Percentiles rank a stretch among this genome's conserved stretches.
phyloP scores from a whole-genome alignment of 2,329 filamentous ascomycete species.

The Penicillium hesseltinei region DNA sequence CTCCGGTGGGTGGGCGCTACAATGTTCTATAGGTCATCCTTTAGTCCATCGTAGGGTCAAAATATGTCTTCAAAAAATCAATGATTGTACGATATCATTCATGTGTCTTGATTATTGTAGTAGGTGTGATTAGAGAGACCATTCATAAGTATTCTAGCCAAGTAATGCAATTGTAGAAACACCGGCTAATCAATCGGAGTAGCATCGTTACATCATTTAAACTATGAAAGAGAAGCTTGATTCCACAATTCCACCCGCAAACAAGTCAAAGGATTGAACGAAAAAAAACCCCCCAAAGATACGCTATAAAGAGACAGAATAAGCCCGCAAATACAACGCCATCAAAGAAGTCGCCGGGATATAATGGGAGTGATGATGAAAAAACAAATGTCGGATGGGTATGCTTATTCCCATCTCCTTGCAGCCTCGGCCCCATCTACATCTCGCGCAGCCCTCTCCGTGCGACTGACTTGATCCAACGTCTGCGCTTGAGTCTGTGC shows the following conservation, averaged over 20 bases:
- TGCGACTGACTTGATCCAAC: slow-evolving; percentile 65
- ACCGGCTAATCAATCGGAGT: no score
- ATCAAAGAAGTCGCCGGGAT: not conserved
- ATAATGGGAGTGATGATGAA: not conserved
- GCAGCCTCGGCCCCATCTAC: slow-evolving; percentile 62
- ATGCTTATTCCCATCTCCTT: slow-evolving; percentile 56
- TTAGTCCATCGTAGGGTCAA: slow-evolving; percentile 37
- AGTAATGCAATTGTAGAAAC: not conserved
- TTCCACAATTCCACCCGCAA: not conserved
- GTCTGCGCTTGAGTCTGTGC: slow-evolving; percentile 67
- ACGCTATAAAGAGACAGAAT: not conserved
- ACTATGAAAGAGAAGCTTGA: not conserved
- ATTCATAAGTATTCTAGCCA: not conserved
- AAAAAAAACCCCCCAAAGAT: no score
- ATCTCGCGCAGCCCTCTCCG: slow-evolving; percentile 65
- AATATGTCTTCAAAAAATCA: not conserved
- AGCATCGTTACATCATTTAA: not conserved
- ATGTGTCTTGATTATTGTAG: not conserved
- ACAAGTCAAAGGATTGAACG: not conserved
- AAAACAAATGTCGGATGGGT: not conserved
- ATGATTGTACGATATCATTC: slow-evolving; percentile 9
- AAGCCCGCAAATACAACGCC: not conserved
- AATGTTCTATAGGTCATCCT: slow-evolving; percentile 72
- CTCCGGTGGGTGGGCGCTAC: slow-evolving; percentile 77
- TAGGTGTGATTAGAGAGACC: accelerated